These are phyloP conservation scores for Nymphaea thermarum DNA, from an alignment of 164 flowering plant species.

Conservation along the genomic window DNA sequence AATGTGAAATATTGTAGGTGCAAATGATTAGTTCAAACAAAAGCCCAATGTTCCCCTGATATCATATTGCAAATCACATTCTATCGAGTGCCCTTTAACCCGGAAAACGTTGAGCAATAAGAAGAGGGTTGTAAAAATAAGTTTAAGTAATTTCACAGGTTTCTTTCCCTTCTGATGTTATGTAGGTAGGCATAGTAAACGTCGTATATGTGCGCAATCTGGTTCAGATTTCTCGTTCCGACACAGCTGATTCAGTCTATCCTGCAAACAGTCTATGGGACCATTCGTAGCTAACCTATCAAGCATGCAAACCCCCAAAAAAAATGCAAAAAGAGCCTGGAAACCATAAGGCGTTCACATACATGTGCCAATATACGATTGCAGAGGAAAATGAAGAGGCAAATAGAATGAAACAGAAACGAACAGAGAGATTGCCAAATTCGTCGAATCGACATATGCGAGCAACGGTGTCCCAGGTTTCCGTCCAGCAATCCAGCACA, in stretches of 20 bases:
- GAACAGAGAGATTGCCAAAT: conserved; percentile 55
- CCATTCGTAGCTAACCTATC: neutral
- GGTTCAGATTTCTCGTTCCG: neutral
- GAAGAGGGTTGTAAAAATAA: no score
- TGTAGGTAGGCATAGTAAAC: no score
- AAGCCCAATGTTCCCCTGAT: no score
- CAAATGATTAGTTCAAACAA: no score
- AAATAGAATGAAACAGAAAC: conserved; percentile 4
- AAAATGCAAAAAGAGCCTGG: neutral
- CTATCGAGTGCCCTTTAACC: no score
- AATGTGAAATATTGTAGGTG: no score
- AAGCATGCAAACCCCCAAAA: neutral
- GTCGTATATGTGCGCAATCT: no score
- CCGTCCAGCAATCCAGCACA: conserved; percentile 57
- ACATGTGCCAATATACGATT: neutral
- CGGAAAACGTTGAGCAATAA: no score
- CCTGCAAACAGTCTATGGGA: neutral
- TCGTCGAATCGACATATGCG: conserved; percentile 44
- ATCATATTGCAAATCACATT: no score
- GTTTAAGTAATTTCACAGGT: no score
- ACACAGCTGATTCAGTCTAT: neutral
- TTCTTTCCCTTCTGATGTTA: no score
- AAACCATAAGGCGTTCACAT: neutral
- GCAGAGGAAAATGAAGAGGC: neutral
- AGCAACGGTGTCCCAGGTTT: conserved; percentile 43